Percentiles rank a stretch among this genome's conserved stretches.
phyloP scores from a whole-genome alignment of 805 yeast genomes.

The Priceomyces fermenticarens region DNA sequence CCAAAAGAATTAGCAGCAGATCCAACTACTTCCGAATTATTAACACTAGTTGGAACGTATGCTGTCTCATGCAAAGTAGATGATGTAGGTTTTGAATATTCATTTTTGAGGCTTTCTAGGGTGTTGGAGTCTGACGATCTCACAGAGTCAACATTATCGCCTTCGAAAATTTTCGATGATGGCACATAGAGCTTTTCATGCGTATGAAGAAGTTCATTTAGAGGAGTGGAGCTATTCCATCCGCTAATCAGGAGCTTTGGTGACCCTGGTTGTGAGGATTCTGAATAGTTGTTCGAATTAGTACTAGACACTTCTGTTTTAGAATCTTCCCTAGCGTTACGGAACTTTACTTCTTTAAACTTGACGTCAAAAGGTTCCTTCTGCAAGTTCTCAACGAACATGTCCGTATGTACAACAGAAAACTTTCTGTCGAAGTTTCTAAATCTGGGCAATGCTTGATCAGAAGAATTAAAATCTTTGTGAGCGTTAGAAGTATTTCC shows the following conservation, averaged over 20 bases:
- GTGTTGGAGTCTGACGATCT: conserved; percentile 5
- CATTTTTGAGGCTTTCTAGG: conserved; percentile 13
- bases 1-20: not conserved
- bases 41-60: conserved; percentile 13
- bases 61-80: conserved; percentile 23
- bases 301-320: not conserved
- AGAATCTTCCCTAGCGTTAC: conserved; percentile 1
- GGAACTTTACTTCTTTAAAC: conserved; percentile 25
- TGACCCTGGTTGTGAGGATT: not conserved
- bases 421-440: conserved; percentile 20
- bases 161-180: conserved; percentile 2
- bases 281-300: not conserved
- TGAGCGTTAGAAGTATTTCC: conserved; percentile 8
- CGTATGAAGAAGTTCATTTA: conserved; percentile 24
- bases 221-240: conserved; percentile 5
- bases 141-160: not conserved
- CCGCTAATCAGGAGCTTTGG: not conserved
- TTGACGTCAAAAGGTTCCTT: conserved; percentile 7
- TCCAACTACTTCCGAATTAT: not conserved
- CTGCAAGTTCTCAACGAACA: conserved; percentile 13
- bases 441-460: conserved; percentile 9
- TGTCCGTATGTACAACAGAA: conserved; percentile 28
- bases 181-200: conserved; percentile 32
- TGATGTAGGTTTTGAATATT: conserved; percentile 12
- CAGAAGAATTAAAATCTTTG: conserved; percentile 17